Evolutionary conservation across 2,329 filamentous ascomycete genomes (phyloP).

Genomic region (Coniochaeta ligniaria): DNA sequence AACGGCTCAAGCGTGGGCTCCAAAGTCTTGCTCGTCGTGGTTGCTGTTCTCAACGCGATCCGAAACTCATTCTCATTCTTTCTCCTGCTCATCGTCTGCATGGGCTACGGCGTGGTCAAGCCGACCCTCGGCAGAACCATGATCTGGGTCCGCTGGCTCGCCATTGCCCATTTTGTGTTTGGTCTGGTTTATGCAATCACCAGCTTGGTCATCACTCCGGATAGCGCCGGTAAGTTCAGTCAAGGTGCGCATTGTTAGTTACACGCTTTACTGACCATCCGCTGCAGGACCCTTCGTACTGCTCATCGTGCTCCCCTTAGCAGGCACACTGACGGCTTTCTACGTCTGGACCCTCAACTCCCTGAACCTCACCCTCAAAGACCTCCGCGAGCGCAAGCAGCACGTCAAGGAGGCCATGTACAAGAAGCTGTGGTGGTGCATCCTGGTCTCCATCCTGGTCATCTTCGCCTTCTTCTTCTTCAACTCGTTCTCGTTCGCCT

Average conservation of each 20-base stretch:
- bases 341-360: slow-evolving; percentile 99
- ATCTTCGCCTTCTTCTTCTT: slow-evolving; percentile 99
- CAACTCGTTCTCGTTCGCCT: slow-evolving; percentile 93
- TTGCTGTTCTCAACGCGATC: slow-evolving; percentile 88
- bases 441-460: slow-evolving; percentile 82
- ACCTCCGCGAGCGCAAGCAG: slow-evolving; percentile 90
- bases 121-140: slow-evolving; percentile 86
- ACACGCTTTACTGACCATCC: slow-evolving; percentile 10
- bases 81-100: slow-evolving; percentile 93
- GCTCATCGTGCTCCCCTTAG: slow-evolving; percentile 86
- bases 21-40: slow-evolving; percentile 81
- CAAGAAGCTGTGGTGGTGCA: slow-evolving; percentile 97
- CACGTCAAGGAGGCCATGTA: slow-evolving; percentile 93
- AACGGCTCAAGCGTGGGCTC: slow-evolving; percentile 77
- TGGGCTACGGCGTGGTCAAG: slow-evolving; percentile 99
- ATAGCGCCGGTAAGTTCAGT: slow-evolving; percentile 57
- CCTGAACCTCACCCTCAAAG: slow-evolving; percentile 89
- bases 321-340: slow-evolving; percentile 87
- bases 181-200: slow-evolving; percentile 89
- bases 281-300: slow-evolving; percentile 72
- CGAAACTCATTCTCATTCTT: slow-evolving; percentile 99
- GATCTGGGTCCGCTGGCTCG: slow-evolving; percentile 86
- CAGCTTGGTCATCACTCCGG: slow-evolving; percentile 80
- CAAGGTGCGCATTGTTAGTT: neutral
- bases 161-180: slow-evolving; percentile 89